Evolutionary conservation across 1,139 yeast genomes (phyloP), one percentile per base, ranked within the genome.

Genomic region (Blastobotrys buckinghamii): DNA sequence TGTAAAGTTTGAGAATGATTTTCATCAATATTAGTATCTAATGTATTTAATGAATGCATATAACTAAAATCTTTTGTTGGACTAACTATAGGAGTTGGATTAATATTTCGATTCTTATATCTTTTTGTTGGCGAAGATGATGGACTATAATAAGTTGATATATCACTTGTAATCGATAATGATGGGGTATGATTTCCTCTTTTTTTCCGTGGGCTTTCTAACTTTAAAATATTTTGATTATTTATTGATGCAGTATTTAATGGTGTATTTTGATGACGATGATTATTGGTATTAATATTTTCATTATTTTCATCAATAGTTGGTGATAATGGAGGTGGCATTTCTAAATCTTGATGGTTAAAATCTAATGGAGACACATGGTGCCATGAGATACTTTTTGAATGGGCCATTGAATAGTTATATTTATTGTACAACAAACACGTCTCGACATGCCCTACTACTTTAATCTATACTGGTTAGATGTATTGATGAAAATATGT

Each of bases 381-480:
- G 39, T 51, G 54, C 54, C 54, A 51, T 16, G 54, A 51, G 35
- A 51, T 48, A 36, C 51, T 47, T 35, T 51, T 51, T 16, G 54
- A 47, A 33, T 51, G 54, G 20, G 51, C 44, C 54, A 51, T 36
- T 22, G 26, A 16, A 19, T n/a, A n/a, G n/a, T n/a, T n/a, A n/a
- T n/a, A n/a, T 20, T 12, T 20, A n/a, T 20, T 4, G n/a, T 20
- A 37, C 10, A 37, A 37, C 16, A n/a, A 26, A 39, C 17, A 39
- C 42, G 20, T 39, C 33, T 12, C 42, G 33, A 20, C 32, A 27
- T 26, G 16, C 27, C 32, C 27, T 26, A 3, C 6, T 35, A 15
- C n/a, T 22, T 5, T 22, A 17, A 10, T 19, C 19, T 15, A n/a
- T n/a, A 17, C n/a, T 29, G 9, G 12, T 6, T 29, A 29, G 4